A percentile compares a stretch with the other conserved stretches of the same genome.
Evolutionary conservation across 768 basidiomycete genomes (phyloP).

Genomic region (Gautieria morchelliformis): DNA sequence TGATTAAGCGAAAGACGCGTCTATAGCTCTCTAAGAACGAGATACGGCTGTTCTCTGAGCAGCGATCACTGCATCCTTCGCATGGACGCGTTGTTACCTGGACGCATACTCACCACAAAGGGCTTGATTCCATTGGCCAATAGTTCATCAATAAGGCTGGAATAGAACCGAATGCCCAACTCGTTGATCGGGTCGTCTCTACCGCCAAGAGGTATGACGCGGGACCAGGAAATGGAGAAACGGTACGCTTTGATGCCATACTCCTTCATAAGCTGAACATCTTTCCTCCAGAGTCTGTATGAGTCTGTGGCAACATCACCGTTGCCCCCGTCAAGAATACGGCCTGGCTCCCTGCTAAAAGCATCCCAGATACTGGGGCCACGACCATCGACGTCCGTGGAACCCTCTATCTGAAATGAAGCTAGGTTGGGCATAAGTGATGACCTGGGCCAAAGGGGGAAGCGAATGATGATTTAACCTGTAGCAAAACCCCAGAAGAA

Average conservation of each 20-base stretch:
- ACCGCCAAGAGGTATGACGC: conserved; percentile 66
- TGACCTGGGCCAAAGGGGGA: not conserved
- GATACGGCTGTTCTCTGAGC: not conserved
- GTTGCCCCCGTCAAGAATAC: conserved; percentile 56
- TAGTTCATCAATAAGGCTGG: conserved; percentile 57
- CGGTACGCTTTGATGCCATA: conserved; percentile 68
- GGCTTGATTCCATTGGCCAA: conserved; percentile 54
- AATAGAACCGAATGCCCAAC: conserved; percentile 61
- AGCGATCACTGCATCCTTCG: too few relatives aligned
- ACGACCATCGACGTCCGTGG: conserved; percentile 46
- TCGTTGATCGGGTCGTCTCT: conserved; percentile 65
- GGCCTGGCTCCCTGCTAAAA: conserved; percentile 54
- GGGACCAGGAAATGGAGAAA: conserved; percentile 69
- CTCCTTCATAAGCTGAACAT: conserved; percentile 47
- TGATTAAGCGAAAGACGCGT: not conserved
- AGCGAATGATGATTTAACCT: conserved; percentile 29
- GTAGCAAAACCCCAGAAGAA: conserved; percentile 70
- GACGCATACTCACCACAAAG: conserved; percentile 43
- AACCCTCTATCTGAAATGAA: conserved; percentile 69
- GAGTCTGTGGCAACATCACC: conserved; percentile 68
- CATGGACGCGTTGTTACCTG: not conserved
- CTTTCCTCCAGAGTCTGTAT: conserved; percentile 58
- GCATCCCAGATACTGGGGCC: conserved; percentile 71
- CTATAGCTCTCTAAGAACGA: not conserved
- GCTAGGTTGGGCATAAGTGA: conserved; percentile 28